Base-by-base conservation (phyloP, 108 stramenopile genomes). In the Cyclotella atomus region DNA sequence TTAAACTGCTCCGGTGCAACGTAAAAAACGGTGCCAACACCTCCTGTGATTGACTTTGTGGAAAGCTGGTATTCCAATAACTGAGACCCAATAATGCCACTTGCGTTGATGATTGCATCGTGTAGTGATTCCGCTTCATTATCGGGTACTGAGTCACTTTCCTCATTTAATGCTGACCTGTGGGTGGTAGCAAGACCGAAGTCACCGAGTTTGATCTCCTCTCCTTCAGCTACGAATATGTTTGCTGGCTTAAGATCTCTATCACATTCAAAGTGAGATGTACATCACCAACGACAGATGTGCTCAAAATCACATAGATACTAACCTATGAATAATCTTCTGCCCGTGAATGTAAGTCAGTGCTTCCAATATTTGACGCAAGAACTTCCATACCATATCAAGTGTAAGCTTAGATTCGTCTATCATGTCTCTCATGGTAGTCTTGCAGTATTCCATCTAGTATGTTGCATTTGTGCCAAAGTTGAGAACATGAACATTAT, bases 361-460 rank as follows among this genome's bases (percentile, higher is more conserved):
- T 30, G 90, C 93, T 68, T 94, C 93, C 20, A 94, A 71, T 41
- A 89, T 94, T 59, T 94, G 93, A 10, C 88, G 84, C 0, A 89
- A 71, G 12, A 88, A 75, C 41, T 87, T 80, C 89, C 89, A 94
- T 17, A 90, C 79, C 0, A 88, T 85, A 27, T 81, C 84, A 10
- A 72, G 63, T 0, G 65, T 59, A 21, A 91, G 32, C 25, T 78
- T 69, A 4, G 69, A 65, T 33, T 91, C 82, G 67, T 94, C 93
- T 33, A 94, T 91, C 60, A 94, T 68, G 23, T 87, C 84, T 50
- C 91, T 71, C 38, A 94, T 66, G 1, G 93, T 94, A 20, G 85
- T 91, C 49, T 85, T 67, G 56, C 93, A 94, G 56, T 88, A 94
- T 70, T 94, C 88, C 93, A 94, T 94, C 68, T 70, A 49, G 50